Conservation (phyloP, 1,284 basidiomycete genomes). For the Cryptococcus sp. region DNA sequence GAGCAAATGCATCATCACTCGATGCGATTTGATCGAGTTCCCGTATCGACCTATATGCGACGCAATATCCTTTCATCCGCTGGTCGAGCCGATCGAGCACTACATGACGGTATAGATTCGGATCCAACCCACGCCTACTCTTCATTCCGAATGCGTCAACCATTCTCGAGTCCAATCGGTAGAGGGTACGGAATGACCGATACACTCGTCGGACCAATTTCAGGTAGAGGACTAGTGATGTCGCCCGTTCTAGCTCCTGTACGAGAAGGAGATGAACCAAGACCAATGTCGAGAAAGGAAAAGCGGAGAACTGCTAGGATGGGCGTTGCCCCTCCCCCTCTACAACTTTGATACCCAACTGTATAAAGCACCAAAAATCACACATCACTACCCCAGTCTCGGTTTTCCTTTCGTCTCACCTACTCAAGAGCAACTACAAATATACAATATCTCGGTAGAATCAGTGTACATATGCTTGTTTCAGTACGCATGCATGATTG, state of each 20-base stretch:
- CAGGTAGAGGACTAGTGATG: not conserved
- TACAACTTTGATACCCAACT: not conserved
- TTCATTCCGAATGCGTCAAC: not conserved
- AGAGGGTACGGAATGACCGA: slow-evolving; percentile 1
- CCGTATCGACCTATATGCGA: slow-evolving; percentile 37
- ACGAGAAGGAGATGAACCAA: not conserved
- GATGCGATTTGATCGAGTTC: slow-evolving; percentile 42
- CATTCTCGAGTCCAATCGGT: not conserved
- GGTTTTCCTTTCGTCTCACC: too few relatives aligned
- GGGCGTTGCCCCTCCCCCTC: not conserved
- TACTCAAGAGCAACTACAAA: too few relatives aligned
- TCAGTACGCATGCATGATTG: too few relatives aligned
- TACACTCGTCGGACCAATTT: not conserved
- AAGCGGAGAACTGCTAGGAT: not conserved
- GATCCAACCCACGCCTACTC: not conserved
- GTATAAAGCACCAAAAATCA: too few relatives aligned
- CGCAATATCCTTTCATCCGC: slow-evolving; percentile 25
- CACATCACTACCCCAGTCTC: too few relatives aligned
- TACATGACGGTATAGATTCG: not conserved
- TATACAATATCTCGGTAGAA: too few relatives aligned
- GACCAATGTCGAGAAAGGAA: not conserved
- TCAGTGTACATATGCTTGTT: too few relatives aligned
- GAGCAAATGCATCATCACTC: slow-evolving; percentile 28
- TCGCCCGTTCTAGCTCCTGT: not conserved
- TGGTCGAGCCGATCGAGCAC: not conserved